Evolutionary conservation across 2,329 filamentous ascomycete genomes (phyloP).

Genomic region (Curvularia lunata): DNA sequence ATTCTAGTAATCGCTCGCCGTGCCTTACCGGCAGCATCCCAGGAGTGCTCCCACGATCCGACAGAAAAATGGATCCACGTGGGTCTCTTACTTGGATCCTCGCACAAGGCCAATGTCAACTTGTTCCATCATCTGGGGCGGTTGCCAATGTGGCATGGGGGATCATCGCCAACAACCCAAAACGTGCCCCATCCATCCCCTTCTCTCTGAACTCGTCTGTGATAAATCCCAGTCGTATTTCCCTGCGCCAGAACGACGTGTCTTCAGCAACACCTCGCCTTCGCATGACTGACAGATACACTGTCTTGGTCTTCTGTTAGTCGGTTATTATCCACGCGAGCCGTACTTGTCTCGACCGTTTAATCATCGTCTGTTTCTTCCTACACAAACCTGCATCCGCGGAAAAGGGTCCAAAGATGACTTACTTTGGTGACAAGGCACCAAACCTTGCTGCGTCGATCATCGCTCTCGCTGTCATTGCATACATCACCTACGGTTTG

Average conservation of each 20-base stretch:
- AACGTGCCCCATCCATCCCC: conserved; percentile 5
- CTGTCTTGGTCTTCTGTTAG: background rate
- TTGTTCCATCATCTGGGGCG: conserved; percentile 9
- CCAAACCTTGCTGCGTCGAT: conserved; percentile 12
- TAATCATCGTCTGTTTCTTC: background rate
- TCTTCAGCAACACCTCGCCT: background rate
- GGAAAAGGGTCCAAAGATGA: conserved; percentile 7
- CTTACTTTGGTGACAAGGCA: conserved; percentile 14
- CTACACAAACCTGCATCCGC: background rate
- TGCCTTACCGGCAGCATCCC: conserved; percentile 8
- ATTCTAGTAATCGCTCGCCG: conserved; percentile 9
- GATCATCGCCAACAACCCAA: conserved; percentile 9
- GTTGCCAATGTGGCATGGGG: conserved; percentile 3
- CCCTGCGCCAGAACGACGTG: background rate
- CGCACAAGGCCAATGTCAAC: conserved; percentile 6
- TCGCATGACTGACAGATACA: background rate
- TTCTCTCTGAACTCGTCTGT: conserved; percentile 4
- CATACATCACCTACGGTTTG: conserved; percentile 10
- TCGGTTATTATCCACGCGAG: background rate
- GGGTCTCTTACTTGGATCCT: conserved; percentile 7
- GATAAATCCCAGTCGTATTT: background rate
- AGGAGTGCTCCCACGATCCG: conserved; percentile 7
- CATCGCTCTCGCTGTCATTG: conserved; percentile 9
- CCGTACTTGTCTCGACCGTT: background rate
- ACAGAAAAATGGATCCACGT: conserved; percentile 11